These are phyloP conservation scores for Aristolochia fimbriata DNA, from an alignment of 164 flowering plant species.

Conservation along the genomic window DNA sequence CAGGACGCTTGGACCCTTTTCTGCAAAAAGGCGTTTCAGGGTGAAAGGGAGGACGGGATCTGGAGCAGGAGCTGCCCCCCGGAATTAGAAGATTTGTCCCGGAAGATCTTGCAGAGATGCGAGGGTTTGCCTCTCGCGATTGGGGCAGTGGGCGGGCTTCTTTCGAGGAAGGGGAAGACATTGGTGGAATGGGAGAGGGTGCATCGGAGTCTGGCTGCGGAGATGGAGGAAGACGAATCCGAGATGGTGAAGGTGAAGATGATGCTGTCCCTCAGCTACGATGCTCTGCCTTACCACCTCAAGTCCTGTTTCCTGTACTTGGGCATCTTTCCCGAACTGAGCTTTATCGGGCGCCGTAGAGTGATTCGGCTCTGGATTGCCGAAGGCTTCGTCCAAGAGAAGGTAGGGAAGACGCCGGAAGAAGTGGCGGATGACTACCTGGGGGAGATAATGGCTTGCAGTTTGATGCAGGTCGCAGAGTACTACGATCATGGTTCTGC, in stretches of 20 bases:
- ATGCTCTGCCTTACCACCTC: conserved; percentile 1
- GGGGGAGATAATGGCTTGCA: background rate
- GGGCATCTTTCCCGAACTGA: background rate
- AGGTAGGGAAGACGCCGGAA: background rate
- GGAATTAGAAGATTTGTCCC: conserved; percentile 1
- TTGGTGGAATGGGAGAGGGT: conserved; percentile 13
- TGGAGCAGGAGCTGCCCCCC: conserved; percentile 13
- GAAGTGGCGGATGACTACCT: conserved; percentile 7
- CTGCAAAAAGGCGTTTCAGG: conserved; percentile 14
- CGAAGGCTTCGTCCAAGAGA: conserved; percentile 1
- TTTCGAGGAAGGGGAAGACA: conserved; percentile 6
- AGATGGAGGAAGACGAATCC: conserved; percentile 7
- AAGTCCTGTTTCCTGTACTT: conserved; percentile 5
- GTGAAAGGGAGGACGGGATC: background rate
- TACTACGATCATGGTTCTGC: conserved; percentile 19
- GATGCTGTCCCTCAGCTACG: conserved; percentile 1
- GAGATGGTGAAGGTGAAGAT: background rate
- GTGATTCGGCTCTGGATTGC: conserved; percentile 3
- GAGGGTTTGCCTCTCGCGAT: conserved; percentile 19
- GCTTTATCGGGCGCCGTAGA: background rate
- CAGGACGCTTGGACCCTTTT: conserved; percentile 29
- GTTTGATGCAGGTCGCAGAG: conserved; percentile 11
- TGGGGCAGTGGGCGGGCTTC: conserved; percentile 15
- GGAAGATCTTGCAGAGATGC: conserved; percentile 10
- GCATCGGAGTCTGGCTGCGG: conserved; percentile 5